phyloP scores from a whole-genome alignment of 176 grass and related monocot genomes.

The Tillandsia leiboldiana region DNA sequence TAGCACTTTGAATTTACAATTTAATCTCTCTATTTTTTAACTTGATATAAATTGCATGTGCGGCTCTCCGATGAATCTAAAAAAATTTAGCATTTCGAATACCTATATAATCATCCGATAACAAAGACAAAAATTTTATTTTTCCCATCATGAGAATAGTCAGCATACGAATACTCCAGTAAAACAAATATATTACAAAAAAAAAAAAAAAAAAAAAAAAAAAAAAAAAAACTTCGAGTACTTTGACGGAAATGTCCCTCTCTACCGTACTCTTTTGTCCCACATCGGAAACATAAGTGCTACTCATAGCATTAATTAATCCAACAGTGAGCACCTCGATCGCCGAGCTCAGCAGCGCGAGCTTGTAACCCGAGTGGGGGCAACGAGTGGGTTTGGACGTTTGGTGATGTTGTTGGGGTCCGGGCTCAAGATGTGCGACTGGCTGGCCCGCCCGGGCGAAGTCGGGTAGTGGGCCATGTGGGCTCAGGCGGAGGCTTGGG shows the following conservation, averaged over 20 bases:
- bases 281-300: neutral
- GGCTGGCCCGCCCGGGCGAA: neutral
- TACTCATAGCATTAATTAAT: neutral
- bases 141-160: no score
- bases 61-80: no score
- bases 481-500: neutral
- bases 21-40: no score
- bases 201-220: no score
- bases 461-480: neutral
- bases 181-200: no score
- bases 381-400: neutral
- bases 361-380: slow-evolving; percentile 15
- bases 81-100: no score
- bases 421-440: neutral
- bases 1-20: no score
- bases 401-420: neutral
- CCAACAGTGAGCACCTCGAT: rapidly evolving
- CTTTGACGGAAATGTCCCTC: no score
- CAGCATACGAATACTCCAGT: no score
- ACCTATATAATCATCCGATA: no score
- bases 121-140: no score
- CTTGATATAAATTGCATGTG: no score
- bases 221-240: neutral
- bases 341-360: neutral
- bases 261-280: slow-evolving; percentile 11